phyloP scores from a whole-genome alignment of 2,329 filamentous ascomycete species.

The Apiospora hydei region DNA sequence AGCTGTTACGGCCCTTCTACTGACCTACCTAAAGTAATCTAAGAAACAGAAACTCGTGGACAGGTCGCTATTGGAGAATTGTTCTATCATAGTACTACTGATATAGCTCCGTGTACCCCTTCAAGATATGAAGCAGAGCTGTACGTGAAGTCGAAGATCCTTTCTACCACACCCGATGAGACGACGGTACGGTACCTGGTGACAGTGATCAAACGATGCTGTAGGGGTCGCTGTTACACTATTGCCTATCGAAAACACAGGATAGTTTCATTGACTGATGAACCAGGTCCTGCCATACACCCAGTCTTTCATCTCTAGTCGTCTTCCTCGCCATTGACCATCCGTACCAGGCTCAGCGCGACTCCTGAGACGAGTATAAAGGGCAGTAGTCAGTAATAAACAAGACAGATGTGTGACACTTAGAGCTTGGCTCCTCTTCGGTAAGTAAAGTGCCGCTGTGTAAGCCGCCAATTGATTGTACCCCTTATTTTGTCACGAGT shows the following conservation, averaged over 20 bases:
- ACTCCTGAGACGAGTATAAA: not conserved
- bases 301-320: not conserved
- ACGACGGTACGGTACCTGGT: not conserved
- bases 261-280: not conserved
- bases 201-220: not conserved
- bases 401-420: not conserved
- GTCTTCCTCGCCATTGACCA: not conserved
- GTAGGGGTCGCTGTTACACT: not conserved
- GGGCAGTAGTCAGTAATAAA: not conserved
- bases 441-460: no score
- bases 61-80: not conserved
- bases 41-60: not conserved
- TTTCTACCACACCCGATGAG: not conserved
- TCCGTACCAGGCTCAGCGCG: not conserved
- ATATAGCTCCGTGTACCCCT: not conserved
- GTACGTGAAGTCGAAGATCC: not conserved
- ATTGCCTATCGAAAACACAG: no score
- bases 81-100: fast-evolving
- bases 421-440: not conserved
- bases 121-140: not conserved
- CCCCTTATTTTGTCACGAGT: not conserved
- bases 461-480: not conserved
- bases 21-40: not conserved
- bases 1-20: not conserved
- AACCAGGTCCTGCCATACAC: not conserved